Evolutionary conservation across 1,284 basidiomycete species (phyloP).

Genomic region (Sanghuangporus baumii): DNA sequence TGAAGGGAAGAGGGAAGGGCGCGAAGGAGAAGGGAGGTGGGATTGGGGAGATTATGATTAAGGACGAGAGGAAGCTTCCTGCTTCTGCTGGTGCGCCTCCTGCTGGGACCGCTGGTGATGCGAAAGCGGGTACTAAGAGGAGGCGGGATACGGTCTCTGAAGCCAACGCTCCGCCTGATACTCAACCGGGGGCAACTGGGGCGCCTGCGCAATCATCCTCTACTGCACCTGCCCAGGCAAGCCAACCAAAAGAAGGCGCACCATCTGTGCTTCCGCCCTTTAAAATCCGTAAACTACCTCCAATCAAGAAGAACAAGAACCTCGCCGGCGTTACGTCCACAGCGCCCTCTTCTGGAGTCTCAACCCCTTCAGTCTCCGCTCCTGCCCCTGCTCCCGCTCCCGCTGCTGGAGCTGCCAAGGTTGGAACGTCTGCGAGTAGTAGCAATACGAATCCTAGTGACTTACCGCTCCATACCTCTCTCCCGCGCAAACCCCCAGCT

Average conservation of each 20-base stretch:
- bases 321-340: slow-evolving; percentile 18
- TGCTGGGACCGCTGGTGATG: neutral
- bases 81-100: neutral
- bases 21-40: slow-evolving; percentile 23
- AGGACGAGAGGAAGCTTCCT: slow-evolving; percentile 35
- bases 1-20: slow-evolving; percentile 2
- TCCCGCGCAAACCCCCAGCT: slow-evolving; percentile 33
- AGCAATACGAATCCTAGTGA: slow-evolving; percentile 20
- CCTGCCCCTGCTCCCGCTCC: slow-evolving; percentile 21
- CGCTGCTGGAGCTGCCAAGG: slow-evolving; percentile 20
- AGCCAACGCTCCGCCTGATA: neutral
- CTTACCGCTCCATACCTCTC: slow-evolving; percentile 20
- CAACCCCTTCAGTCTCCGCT: slow-evolving; percentile 22
- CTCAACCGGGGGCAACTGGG: slow-evolving; percentile 1
- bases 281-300: slow-evolving; percentile 63
- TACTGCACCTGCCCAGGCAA: neutral
- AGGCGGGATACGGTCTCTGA: slow-evolving; percentile 12
- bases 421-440: slow-evolving; percentile 15
- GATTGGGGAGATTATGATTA: slow-evolving; percentile 31
- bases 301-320: slow-evolving; percentile 68
- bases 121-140: slow-evolving; percentile 12
- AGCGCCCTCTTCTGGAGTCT: slow-evolving; percentile 22
- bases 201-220: neutral
- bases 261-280: slow-evolving; percentile 23
- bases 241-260: slow-evolving; percentile 19